phyloP scores from a whole-genome alignment of 2,329 filamentous ascomycete species.

The Diaporthe ilicicola region DNA sequence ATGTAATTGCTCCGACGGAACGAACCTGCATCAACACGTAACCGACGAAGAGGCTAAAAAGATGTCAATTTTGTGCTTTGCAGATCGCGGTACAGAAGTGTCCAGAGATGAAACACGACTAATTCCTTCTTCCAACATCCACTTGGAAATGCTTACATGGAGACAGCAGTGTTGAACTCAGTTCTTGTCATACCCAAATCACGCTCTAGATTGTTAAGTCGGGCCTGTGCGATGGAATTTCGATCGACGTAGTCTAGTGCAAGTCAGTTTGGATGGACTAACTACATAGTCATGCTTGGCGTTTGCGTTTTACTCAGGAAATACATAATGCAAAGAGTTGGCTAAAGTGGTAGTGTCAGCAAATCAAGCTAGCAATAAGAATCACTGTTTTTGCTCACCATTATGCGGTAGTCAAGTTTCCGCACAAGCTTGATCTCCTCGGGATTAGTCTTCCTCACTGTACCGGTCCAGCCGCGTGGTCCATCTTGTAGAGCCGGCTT shows the following conservation, averaged over 20 bases:
- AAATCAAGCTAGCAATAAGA: neutral
- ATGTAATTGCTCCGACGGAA: fast-evolving
- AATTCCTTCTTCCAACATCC: neutral
- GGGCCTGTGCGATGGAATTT: constrained; percentile 1
- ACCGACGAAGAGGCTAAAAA: constrained; percentile 20
- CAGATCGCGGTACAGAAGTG: fast-evolving
- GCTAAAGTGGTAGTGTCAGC: neutral
- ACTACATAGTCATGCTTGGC: neutral
- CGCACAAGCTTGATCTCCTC: constrained; percentile 48
- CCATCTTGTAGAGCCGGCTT: constrained; percentile 6
- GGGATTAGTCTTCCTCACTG: constrained; percentile 40
- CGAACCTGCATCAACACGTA: constrained; percentile 54
- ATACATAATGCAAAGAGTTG: constrained; percentile 19
- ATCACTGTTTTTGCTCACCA: constrained; percentile 30
- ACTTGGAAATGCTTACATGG: neutral
- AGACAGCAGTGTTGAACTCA: constrained; percentile 24
- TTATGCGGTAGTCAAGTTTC: constrained; percentile 48
- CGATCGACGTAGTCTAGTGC: constrained; percentile 16
- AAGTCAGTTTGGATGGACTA: neutral
- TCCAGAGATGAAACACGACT: no score
- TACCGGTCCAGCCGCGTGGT: constrained; percentile 15
- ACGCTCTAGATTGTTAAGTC: constrained; percentile 12
- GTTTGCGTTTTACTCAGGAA: constrained; percentile 2
- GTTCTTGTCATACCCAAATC: constrained; percentile 13
- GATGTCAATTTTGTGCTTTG: neutral